Conservation (phyloP, 371 early-diverging fungal genomes). For the Circinella umbellata region DNA sequence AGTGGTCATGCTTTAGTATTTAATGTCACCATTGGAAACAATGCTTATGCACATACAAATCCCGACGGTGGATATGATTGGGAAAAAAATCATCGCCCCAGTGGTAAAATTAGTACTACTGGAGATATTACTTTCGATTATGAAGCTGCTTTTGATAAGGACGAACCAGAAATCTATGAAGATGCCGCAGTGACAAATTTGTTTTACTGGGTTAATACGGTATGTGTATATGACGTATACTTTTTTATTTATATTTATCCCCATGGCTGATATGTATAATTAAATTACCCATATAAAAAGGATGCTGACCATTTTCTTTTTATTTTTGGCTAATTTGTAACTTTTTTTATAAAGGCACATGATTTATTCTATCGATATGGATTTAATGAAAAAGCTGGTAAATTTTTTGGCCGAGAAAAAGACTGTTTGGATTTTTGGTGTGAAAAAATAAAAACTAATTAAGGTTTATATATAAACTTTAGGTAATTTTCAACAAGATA, state of each 20-base stretch:
- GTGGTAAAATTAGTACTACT: conserved; percentile 52
- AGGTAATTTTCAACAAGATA: conserved; percentile 92
- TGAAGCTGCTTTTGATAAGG: conserved; percentile 63
- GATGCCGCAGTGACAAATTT: conserved; percentile 92
- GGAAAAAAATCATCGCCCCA: conserved; percentile 80
- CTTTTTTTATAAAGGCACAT: conserved; percentile 57
- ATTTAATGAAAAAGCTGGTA: conserved; percentile 89
- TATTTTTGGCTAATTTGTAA: not conserved
- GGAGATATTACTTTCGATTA: conserved; percentile 78
- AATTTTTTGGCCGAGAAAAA: not conserved
- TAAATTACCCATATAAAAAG: too few relatives aligned
- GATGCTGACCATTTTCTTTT: not conserved
- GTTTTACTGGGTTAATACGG: conserved; percentile 92
- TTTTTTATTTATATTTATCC: too few relatives aligned
- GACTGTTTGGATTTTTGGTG: too few relatives aligned
- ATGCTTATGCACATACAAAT: conserved; percentile 57
- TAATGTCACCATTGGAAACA: conserved; percentile 74
- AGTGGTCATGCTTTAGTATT: conserved; percentile 50
- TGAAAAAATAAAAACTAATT: too few relatives aligned
- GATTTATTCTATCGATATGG: conserved; percentile 91
- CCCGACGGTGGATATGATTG: conserved; percentile 52
- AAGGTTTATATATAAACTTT: not conserved
- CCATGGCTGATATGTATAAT: too few relatives aligned
- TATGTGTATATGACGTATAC: conserved; percentile 14
- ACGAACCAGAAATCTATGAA: conserved; percentile 74